These are phyloP conservation scores for Thyridium curvatum DNA, from an alignment of 2,329 filamentous ascomycete species.

Conservation along the genomic window DNA sequence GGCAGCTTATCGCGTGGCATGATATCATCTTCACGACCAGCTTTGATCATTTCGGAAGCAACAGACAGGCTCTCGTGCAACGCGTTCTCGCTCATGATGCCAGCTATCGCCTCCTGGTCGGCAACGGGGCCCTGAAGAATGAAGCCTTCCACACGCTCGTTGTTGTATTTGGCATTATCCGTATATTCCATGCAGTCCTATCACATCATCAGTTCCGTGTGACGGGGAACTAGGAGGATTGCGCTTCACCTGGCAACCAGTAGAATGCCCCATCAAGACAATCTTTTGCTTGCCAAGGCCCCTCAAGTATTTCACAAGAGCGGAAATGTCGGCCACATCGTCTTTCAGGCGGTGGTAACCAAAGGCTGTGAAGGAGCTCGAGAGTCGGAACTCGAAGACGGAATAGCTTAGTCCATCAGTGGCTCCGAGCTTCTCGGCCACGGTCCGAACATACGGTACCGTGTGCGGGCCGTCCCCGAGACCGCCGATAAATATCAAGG, in stretches of 20 bases:
- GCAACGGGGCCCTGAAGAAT: conserved; percentile 77
- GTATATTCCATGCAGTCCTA: conserved; percentile 53
- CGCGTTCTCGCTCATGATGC: conserved; percentile 33
- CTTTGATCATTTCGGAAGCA: conserved; percentile 47
- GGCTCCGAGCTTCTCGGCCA: conserved; percentile 36
- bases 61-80: conserved; percentile 38
- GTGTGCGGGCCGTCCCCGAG: conserved; percentile 64
- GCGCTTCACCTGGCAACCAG: conserved; percentile 48
- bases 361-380: conserved; percentile 47
- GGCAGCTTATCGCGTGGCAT: conserved; percentile 42
- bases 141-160: conserved; percentile 61
- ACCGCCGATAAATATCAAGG: conserved; percentile 64
- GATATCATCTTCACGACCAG: conserved; percentile 47
- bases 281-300: conserved; percentile 42
- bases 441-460: conserved; percentile 46
- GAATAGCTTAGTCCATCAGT: conserved; percentile 37
- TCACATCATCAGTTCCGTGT: not conserved
- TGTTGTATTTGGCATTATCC: conserved; percentile 30
- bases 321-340: conserved; percentile 48
- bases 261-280: conserved; percentile 53
- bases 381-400: conserved; percentile 50
- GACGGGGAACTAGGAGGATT: not conserved
- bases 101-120: conserved; percentile 60
- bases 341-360: conserved; percentile 42
- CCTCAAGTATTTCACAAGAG: conserved; percentile 48